A percentile compares a stretch with the other conserved stretches of the same genome.
Evolutionary conservation across 169 alveolate species (phyloP).

Genomic region (Perkinsus marinus): DNA sequence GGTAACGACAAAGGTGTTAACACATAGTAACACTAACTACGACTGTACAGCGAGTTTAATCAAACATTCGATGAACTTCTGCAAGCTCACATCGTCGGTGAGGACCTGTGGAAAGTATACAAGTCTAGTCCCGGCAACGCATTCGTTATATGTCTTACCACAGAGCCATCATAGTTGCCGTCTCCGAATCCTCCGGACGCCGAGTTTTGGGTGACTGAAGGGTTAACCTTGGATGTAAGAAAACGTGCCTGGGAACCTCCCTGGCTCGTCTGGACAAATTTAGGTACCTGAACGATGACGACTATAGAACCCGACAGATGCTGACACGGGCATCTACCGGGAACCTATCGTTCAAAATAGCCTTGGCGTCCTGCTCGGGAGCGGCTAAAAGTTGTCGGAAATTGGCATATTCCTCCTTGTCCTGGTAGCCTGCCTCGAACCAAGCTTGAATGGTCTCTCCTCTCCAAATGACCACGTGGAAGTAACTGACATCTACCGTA

Average conservation of each 20-base stretch:
- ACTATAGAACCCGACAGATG: too few relatives aligned
- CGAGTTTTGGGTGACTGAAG: constrained; percentile 78
- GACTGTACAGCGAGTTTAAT: constrained; percentile 87
- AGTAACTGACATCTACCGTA: not conserved
- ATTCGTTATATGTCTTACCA: too few relatives aligned
- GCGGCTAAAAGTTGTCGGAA: constrained; percentile 72
- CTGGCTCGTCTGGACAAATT: constrained; percentile 86
- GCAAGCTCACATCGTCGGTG: constrained; percentile 94
- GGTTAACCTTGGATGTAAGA: constrained; percentile 89
- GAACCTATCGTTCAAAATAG: constrained; percentile 80
- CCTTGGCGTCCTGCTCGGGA: constrained; percentile 70
- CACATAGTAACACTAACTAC: not conserved
- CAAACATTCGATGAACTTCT: constrained; percentile 90
- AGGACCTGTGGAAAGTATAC: constrained; percentile 30
- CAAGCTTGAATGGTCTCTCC: constrained; percentile 88
- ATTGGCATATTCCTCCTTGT: constrained; percentile 79
- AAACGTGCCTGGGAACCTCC: constrained; percentile 95
- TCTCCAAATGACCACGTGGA: constrained; percentile 75
- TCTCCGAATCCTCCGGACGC: constrained; percentile 36
- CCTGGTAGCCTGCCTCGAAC: constrained; percentile 87
- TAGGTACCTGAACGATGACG: constrained; percentile 75
- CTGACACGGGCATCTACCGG: constrained; percentile 36
- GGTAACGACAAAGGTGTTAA: too few relatives aligned
- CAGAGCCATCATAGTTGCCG: constrained; percentile 17
- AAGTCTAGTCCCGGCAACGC: too few relatives aligned